These are phyloP conservation scores for Immersiporthe knoxdaviesiana DNA, from an alignment of 2,329 filamentous ascomycete species.

Conservation along the genomic window DNA sequence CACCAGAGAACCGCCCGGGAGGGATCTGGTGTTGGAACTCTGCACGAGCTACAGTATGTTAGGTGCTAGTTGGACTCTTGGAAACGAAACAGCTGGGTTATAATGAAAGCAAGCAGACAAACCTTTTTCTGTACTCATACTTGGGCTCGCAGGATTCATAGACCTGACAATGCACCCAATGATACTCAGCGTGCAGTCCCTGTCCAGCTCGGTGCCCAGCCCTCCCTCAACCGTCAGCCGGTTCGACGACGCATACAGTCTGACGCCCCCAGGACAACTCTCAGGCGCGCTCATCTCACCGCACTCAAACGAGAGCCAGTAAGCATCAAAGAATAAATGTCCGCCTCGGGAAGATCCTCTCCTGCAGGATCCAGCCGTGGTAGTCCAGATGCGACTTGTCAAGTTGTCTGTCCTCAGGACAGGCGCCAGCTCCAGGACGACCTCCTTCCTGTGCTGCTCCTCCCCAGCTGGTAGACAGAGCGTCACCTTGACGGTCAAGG, in stretches of 20 bases:
- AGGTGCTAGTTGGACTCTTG: neutral
- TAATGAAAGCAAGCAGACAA: neutral
- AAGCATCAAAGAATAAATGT: constrained; percentile 11
- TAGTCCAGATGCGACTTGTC: constrained; percentile 19
- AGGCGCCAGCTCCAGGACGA: constrained; percentile 6
- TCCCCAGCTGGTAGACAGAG: neutral
- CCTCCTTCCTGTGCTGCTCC: constrained; percentile 1
- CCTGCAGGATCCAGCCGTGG: constrained; percentile 17
- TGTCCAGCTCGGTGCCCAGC: constrained; percentile 10
- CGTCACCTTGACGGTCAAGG: constrained; percentile 2
- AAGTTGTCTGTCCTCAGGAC: constrained; percentile 10
- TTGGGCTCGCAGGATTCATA: neutral
- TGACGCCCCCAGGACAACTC: neutral
- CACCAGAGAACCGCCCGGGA: too few species aligned
- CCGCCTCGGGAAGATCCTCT: constrained; percentile 14
- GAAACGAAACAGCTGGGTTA: too few species aligned
- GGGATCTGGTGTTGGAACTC: too few species aligned
- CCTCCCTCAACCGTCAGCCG: neutral
- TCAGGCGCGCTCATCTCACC: constrained; percentile 16
- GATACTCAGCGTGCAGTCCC: constrained; percentile 14
- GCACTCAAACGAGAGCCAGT: constrained; percentile 19
- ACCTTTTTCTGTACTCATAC: neutral
- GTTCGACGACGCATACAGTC: constrained; percentile 2
- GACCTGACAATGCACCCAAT: constrained; percentile 8
- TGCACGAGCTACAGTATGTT: too few species aligned